A percentile compares a stretch with the other conserved stretches of the same genome.
Conservation (phyloP, 805 yeast genomes). For the Maudiozyma saulgeensis region DNA sequence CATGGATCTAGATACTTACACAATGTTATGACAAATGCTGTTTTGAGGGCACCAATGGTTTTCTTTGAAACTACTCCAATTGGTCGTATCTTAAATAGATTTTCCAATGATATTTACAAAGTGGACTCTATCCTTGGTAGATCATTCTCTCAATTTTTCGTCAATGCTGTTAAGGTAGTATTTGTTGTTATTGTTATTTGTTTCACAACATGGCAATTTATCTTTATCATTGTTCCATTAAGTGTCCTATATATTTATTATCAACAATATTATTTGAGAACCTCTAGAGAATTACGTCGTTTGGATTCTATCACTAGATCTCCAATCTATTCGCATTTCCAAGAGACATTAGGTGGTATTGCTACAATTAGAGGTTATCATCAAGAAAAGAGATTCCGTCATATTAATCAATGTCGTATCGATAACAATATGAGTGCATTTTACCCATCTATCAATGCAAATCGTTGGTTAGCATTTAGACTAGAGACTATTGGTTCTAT, state of each 20-base stretch:
- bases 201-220: conserved; percentile 79
- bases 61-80: conserved; percentile 94
- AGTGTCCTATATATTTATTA: conserved; percentile 55
- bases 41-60: conserved; percentile 86
- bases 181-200: conserved; percentile 76
- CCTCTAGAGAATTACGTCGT: conserved; percentile 77
- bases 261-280: conserved; percentile 65
- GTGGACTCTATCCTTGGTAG: conserved; percentile 73
- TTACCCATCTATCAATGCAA: conserved; percentile 85
- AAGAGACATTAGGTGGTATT: conserved; percentile 69
- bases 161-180: conserved; percentile 49
- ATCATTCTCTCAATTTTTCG: conserved; percentile 60
- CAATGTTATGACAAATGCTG: conserved; percentile 59
- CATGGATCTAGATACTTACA: conserved; percentile 73
- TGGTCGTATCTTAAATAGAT: conserved; percentile 84
- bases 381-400: conserved; percentile 53
- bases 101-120: conserved; percentile 82
- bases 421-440: conserved; percentile 87
- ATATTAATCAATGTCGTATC: conserved; percentile 57
- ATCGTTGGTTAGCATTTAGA: conserved; percentile 96
- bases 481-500: conserved; percentile 85
- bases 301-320: conserved; percentile 72
- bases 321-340: conserved; percentile 77
- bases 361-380: conserved; percentile 66
- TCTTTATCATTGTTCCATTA: conserved; percentile 64